Base-by-base conservation (phyloP, 768 basidiomycete genomes). In the Termitomyces sp. region DNA sequence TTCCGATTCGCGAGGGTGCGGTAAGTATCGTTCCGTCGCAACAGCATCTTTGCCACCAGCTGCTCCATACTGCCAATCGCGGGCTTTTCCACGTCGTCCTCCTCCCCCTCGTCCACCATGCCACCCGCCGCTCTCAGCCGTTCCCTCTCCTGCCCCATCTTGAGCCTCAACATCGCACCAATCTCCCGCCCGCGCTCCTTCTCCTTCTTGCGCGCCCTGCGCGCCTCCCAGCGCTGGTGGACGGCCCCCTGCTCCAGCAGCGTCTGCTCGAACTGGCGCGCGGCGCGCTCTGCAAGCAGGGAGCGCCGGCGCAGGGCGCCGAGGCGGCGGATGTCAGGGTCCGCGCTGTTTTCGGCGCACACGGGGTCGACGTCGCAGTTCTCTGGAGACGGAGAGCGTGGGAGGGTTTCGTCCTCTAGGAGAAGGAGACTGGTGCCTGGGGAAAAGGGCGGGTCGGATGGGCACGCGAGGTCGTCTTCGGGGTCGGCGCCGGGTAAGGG, bases 131-230 rank as follows among this genome's bases (percentile, higher is more conserved):
- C 46, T 26, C 42, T 46, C 36, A 7, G 16, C 10, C 31, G 42
- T n/a, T 36, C 20, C n/a, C 26, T 41, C 18, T 57, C 49, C 37
- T 51, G 39, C 58, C 58, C 72, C 60, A 83, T 63, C 69, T 86
- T 87, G 59, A 86, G 65, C 63, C 82, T 74, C 60, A 87, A 68
- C 59, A 87, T 71, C 34, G 80, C 73, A 9, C 78, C 76, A 12
- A 86, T 69, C 71, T 87, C 86, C 59, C 78, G 76, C 24, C 76
- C 74, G 41, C 78, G 71, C 68, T 84, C 85, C 63, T 79, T 79
- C 63, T 82, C 79, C 50, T 73, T 70, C 67, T 81, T 83, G 60
- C 79, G 70, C 61, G 55, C 66, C 59, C 71, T 76, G 61, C 76
- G 69, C 53, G 76, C 78, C 62, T 79, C 81, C 62, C 65, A 61